Base-by-base conservation (phyloP, 352 stramenopile species). In the Pythium plurisporium region DNA sequence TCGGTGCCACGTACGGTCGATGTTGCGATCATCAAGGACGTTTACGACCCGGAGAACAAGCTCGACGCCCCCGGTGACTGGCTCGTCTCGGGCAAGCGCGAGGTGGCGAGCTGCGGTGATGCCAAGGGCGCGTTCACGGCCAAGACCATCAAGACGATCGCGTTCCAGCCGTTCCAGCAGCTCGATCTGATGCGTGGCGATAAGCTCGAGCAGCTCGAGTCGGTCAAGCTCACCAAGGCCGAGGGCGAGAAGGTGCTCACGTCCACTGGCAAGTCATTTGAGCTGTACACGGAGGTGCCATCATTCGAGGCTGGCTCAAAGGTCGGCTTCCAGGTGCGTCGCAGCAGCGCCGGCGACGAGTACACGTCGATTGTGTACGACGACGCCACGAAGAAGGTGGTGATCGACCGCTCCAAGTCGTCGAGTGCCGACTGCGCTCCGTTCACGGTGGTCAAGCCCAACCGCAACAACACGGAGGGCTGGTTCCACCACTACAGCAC, bases 111-210 rank as follows among this genome's bases (percentile, higher is more conserved):
- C 19, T 56, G 49, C 36, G 49, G 66, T 40, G 50, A 27, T 3
- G 59, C 63, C 49, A 55, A 62, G 8, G 64, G 25, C 15, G 22
- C 49, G 4, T 56, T 60, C 54, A 65, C 59, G 62, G 69, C 54
- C 67, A 88, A 85, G 65, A 85, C 75, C 41, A 75, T 88, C 65
- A 88, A 88, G 68, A 88, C 78, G 30, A 43, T 88, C 17, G 62
- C 62, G 3, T 59, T 82, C 23, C 73, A 83, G 65, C 65, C 75
- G 37, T 57, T 80, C 43, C 60, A 69, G 34, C 55, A 83, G 51
- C 34, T 84, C 25, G n/a, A 84, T 46, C 36, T 74, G 30, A 65
- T 88, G 15, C 78, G 78, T 15, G 75, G 79, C 43, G 67, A 84
- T 40, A 31, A 65, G 40, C 22, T 67, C 27, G 69, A 83, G 59